A percentile compares a stretch with the other conserved stretches of the same genome.
These are phyloP conservation scores for Candida ovalis DNA, from an alignment of 805 yeast species.

Conservation along the genomic window DNA sequence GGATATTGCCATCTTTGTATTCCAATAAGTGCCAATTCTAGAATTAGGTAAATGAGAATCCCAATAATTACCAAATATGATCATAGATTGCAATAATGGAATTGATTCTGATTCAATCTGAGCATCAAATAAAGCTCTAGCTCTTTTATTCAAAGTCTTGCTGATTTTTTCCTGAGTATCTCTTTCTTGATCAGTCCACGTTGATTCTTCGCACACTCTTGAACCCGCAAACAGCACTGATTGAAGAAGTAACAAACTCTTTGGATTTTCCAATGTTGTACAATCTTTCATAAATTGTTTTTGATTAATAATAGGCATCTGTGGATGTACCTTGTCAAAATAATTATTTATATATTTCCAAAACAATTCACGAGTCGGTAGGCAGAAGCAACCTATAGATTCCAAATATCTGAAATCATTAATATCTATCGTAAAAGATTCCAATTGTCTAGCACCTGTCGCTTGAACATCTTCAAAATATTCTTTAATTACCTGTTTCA, in stretches of 20 bases:
- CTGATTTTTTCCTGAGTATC: slow-evolving; percentile 34
- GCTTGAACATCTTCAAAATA: slow-evolving; percentile 11
- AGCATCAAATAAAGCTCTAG: slow-evolving; percentile 70
- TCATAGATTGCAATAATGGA: slow-evolving; percentile 55
- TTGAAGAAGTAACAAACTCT: slow-evolving; percentile 60
- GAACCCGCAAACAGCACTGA: slow-evolving; percentile 68
- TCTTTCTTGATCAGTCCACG: slow-evolving; percentile 40
- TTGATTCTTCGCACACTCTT: slow-evolving; percentile 52
- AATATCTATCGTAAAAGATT: slow-evolving; percentile 11
- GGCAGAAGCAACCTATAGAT: slow-evolving; percentile 55
- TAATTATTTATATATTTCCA: slow-evolving; percentile 58
- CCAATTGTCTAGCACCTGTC: slow-evolving; percentile 1
- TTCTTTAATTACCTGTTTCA: slow-evolving; percentile 28
- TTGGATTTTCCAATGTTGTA: slow-evolving; percentile 49
- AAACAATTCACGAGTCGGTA: slow-evolving; percentile 59
- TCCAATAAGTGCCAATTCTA: slow-evolving; percentile 66
- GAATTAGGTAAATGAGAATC: slow-evolving; percentile 70
- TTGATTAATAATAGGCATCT: slow-evolving; percentile 64
- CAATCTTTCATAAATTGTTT: slow-evolving; percentile 56
- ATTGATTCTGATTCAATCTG: slow-evolving; percentile 64
- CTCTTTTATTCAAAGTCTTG: slow-evolving; percentile 62
- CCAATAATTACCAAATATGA: slow-evolving; percentile 66
- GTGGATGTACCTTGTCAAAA: slow-evolving; percentile 63
- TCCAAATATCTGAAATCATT: slow-evolving; percentile 20
- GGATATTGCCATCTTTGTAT: slow-evolving; percentile 56